phyloP scores from a whole-genome alignment of 2,329 filamentous ascomycete genomes.

The Alternaria sp. region DNA sequence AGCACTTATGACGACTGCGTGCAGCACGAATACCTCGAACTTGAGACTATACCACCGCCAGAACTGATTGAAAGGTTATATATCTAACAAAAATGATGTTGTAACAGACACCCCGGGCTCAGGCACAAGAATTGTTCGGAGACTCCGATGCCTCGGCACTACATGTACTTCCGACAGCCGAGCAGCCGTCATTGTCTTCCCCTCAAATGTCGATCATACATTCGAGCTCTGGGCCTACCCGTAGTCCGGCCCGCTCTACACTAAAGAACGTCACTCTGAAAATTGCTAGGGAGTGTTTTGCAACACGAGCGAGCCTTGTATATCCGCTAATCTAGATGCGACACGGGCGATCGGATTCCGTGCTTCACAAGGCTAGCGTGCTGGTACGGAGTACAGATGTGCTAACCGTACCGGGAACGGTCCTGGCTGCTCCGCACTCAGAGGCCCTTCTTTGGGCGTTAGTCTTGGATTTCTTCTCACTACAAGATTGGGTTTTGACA shows the following conservation, averaged over 20 bases:
- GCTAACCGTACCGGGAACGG: neutral
- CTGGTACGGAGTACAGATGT: neutral
- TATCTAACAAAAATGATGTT: too few relatives aligned
- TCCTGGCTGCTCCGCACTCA: neutral
- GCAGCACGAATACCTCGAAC: neutral
- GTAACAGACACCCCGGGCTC: too few relatives aligned
- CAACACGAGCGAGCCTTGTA: neutral
- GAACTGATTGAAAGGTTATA: too few relatives aligned
- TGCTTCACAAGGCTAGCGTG: neutral
- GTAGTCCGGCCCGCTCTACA: neutral
- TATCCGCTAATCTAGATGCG: neutral
- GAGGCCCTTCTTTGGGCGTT: neutral
- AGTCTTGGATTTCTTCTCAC: neutral
- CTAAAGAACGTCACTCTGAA: neutral
- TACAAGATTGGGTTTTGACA: neutral
- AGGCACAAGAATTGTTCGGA: neutral
- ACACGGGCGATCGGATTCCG: neutral
- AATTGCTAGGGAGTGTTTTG: neutral
- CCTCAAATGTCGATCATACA: neutral
- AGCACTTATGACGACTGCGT: too few relatives aligned
- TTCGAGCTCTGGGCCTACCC: neutral
- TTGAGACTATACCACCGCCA: neutral
- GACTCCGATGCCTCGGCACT: neutral
- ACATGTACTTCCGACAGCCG: neutral
- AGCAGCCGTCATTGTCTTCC: neutral